phyloP scores from a whole-genome alignment of 1,284 basidiomycete genomes.

The Fomitiporia mediterranea region DNA sequence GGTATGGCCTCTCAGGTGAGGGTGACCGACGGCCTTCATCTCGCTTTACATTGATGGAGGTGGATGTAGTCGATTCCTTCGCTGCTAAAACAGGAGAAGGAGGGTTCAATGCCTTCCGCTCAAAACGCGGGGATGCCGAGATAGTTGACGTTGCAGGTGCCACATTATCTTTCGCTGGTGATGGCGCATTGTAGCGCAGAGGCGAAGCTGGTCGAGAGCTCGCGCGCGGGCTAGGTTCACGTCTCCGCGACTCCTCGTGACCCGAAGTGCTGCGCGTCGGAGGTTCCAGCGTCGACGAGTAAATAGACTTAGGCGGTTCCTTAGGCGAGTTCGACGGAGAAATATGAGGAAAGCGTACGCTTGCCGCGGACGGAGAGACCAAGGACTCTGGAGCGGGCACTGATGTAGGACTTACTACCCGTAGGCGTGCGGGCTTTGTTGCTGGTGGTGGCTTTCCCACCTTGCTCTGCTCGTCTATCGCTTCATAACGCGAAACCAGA shows the following conservation, averaged over 20 bases:
- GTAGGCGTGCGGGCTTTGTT: constrained; percentile 16
- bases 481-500: constrained; percentile 76
- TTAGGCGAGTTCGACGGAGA: constrained; percentile 26
- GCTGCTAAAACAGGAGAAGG: background rate
- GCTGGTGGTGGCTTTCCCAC: constrained; percentile 18
- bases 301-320: constrained; percentile 1
- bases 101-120: constrained; percentile 3
- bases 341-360: constrained; percentile 29
- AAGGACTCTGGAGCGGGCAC: constrained; percentile 1
- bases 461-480: constrained; percentile 41
- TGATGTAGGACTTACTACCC: constrained; percentile 21
- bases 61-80: background rate
- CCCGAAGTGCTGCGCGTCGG: background rate
- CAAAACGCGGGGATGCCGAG: background rate
- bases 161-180: background rate
- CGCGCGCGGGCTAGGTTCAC: background rate
- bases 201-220: background rate
- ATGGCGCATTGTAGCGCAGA: background rate
- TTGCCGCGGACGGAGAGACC: constrained; percentile 29
- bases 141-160: background rate
- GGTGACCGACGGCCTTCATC: constrained; percentile 40
- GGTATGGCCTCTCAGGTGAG: constrained; percentile 71
- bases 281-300: constrained; percentile 23
- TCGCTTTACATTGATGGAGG: background rate
- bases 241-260: background rate